Evolutionary conservation across 2,329 filamentous ascomycete genomes (phyloP), one percentile per base, ranked within the genome.

Genomic region (Lachnum nothofagi): DNA sequence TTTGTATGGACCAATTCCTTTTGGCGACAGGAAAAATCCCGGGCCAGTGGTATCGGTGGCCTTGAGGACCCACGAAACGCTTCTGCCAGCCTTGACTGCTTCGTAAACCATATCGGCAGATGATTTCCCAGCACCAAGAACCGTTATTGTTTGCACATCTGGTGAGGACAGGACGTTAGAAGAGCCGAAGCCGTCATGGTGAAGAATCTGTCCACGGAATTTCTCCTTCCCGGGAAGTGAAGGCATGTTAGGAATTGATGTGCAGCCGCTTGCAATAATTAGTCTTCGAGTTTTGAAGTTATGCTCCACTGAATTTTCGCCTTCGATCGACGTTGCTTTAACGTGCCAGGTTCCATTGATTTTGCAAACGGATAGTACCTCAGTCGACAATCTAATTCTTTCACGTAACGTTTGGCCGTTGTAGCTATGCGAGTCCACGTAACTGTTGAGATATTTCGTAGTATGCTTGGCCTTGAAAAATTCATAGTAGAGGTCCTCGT

Each of bases 91-190:
- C 52, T 67, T 68, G 23, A 59, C 60, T 9, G 56, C 51, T 34
- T 63, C 61, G 46, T 70, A 70, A 1, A 65, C 62, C 56, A 70
- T 64, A 49, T 70, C 68, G n/a, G 65, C 67, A 5, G 67, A 59
- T 8, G 68, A 70, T 42, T 69, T 69, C 7, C 60, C 66, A 3
- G 56, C 68, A n/a, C 68, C 67, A 12, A 69, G 35, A 1, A 70
- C 61, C 2, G 62, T 48, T 24, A 69, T 42, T 29, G 63, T 55
- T 41, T 60, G 52, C 12, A 63, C 45, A 10, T 38, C 29, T 19
- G 41, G 40, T 49, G 43, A 16, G 48, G 46, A 42, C 35, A 63
- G n/a, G 12, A 12, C 12, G 25, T 12, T 27, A 12, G 25, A 6
- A 27, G 25, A 27, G 6, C 65, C 66, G 48, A 68, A 67, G 39